These are phyloP conservation scores for Oidium heveae DNA, from an alignment of 2,329 filamentous ascomycete genomes.

Conservation along the genomic window DNA sequence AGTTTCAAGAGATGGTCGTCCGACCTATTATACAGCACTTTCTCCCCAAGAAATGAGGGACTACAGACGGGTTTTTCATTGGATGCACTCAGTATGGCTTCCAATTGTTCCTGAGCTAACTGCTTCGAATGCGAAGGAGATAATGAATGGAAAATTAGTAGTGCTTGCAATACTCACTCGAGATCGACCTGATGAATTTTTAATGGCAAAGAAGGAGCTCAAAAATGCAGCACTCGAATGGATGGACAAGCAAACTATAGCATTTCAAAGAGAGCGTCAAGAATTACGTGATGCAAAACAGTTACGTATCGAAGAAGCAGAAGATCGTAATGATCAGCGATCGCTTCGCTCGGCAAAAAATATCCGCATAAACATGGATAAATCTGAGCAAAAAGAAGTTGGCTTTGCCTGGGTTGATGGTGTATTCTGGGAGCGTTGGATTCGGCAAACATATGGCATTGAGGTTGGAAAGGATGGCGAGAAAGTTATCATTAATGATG, in stretches of 20 bases:
- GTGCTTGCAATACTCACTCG: conserved; percentile 73
- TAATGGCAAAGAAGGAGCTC: conserved; percentile 58
- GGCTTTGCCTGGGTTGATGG: conserved; percentile 95
- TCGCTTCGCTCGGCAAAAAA: conserved; percentile 69
- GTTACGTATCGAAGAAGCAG: conserved; percentile 81
- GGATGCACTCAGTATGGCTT: conserved; percentile 94
- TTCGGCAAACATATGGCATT: conserved; percentile 82
- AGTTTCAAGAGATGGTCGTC: conserved; percentile 68
- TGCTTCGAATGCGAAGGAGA: conserved; percentile 70
- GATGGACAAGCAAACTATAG: conserved; percentile 87
- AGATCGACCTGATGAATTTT: conserved; percentile 55
- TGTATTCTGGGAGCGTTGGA: conserved; percentile 92
- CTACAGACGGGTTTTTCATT: conserved; percentile 50
- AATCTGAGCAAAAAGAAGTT: conserved; percentile 66
- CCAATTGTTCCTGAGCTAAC: conserved; percentile 89
- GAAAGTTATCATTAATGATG: conserved; percentile 85
- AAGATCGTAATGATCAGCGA: conserved; percentile 75
- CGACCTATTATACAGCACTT: conserved; percentile 71
- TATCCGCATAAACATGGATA: conserved; percentile 77
- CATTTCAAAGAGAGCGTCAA: conserved; percentile 80
- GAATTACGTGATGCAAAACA: conserved; percentile 88
- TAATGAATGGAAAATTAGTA: conserved; percentile 90
- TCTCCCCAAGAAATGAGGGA: conserved; percentile 86
- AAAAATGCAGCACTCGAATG: conserved; percentile 91
- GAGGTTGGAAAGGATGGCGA: conserved; percentile 64